Evolutionary conservation across 2,329 filamentous ascomycete genomes (phyloP).

Genomic region (Dactylellina sp.): DNA sequence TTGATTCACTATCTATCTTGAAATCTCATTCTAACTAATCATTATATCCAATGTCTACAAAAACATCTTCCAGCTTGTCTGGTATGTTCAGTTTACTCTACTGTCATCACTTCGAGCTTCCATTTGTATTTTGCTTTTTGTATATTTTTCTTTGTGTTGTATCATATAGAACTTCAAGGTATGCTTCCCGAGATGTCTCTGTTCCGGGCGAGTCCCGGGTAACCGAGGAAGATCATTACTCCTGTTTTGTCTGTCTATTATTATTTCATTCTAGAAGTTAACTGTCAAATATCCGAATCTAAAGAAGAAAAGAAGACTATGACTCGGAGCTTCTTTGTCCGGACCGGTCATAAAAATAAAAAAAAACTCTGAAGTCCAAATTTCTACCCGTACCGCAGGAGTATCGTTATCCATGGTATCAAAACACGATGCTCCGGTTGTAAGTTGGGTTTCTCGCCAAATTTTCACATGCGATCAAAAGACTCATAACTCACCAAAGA

Average conservation of each 20-base stretch:
- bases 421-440: no score
- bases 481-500: no score
- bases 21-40: conserved; percentile 15
- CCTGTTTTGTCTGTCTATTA: background rate
- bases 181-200: background rate
- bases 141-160: conserved; percentile 39
- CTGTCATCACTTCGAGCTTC: background rate
- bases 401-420: no score
- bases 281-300: no score
- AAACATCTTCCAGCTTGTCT: background rate
- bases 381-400: no score
- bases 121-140: conserved; percentile 1
- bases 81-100: conserved; percentile 9
- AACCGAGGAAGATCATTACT: background rate
- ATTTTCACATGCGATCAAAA: no score
- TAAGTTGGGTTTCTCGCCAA: no score
- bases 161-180: conserved; percentile 22
- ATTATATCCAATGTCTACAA: conserved; percentile 6
- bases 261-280: background rate
- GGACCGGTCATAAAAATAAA: background rate
- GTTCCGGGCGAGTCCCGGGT: background rate
- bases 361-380: no score
- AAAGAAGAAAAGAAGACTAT: background rate
- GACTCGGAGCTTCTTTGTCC: conserved; percentile 2
- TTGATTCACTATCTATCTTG: background rate